Evolutionary conservation across 2,329 filamentous ascomycete genomes (phyloP), one percentile per base, ranked within the genome.

Genomic region (Epichloe amarillans): DNA sequence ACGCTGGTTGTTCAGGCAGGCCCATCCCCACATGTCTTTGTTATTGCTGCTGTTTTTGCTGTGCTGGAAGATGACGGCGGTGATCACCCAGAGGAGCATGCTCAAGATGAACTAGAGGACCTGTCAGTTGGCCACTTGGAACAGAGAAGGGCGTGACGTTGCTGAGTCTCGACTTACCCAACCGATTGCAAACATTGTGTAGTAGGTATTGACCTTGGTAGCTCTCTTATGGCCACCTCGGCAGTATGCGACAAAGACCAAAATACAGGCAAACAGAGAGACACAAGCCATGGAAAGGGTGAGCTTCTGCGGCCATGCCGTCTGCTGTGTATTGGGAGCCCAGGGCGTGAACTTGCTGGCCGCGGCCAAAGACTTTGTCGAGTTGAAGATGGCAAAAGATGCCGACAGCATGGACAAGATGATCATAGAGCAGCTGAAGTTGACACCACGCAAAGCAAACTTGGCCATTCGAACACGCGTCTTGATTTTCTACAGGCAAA

Each of bases 1-100:
- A 54, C 91, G 83, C 57, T 83, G 81, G 67, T 96, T 97, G 61
- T 95, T 79, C 52, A 90, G 84, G 67, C 93, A 98, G n/a, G 88
- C 82, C 93, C 93, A 98, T 53, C 91, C 90, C 93, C 93, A 98
- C 68, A 98, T 80, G 67, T 98, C 93, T 68, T 95, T 82, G 62
- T 86, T 86, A 56, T 80, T 72, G 62, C 64, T 62, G 63, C 77
- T 86, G 61, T 81, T 78, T 65, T 84, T 86, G 52, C 82, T 81
- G 60, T 85, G 79, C 65, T 97, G 89, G 61, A 96, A 79, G 51
- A 95, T 71, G 52, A 83, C 88, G 39, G 90, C 90, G 35, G 88
- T 89, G 36, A 93, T 73, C 50, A 84, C 83, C 93, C 93, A 98
- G 75, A 98, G 87, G 62, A 94, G 70, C 66, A 95, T 84, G 65